phyloP scores from a whole-genome alignment of 2,329 filamentous ascomycete species.

The Alternaria dauci region DNA sequence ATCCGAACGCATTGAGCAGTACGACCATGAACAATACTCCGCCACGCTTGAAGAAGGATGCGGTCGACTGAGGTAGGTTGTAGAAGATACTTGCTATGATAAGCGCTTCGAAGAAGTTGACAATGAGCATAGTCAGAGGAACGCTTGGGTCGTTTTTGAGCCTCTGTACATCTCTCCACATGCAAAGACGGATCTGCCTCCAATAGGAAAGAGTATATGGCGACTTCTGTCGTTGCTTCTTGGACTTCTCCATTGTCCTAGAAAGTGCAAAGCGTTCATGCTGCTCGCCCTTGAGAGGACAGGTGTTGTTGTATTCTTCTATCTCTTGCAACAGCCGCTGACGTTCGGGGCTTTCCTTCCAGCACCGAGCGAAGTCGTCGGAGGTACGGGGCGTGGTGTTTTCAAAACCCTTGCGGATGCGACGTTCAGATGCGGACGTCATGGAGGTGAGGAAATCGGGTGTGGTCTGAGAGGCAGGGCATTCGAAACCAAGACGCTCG shows the following conservation, averaged over 20 bases:
- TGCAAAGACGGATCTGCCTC: conserved; percentile 11
- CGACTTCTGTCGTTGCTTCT: conserved; percentile 62
- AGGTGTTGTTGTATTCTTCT: conserved; percentile 57
- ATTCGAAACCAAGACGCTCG: conserved; percentile 69
- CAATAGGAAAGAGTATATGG: conserved; percentile 60
- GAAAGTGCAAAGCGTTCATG: conserved; percentile 43
- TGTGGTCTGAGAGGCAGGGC: conserved; percentile 63
- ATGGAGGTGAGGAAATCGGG: conserved; percentile 79
- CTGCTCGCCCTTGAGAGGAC: conserved; percentile 51
- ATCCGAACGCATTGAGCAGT: conserved; percentile 76
- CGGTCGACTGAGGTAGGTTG: conserved; percentile 63
- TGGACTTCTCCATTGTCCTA: conserved; percentile 57
- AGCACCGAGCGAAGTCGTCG: conserved; percentile 60
- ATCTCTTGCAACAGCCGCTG: conserved; percentile 53
- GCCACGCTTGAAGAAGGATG: conserved; percentile 63
- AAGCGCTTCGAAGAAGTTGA: conserved; percentile 75
- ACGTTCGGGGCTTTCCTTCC: conserved; percentile 51
- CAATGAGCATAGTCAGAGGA: conserved; percentile 70
- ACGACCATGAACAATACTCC: conserved; percentile 81
- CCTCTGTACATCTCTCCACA: conserved; percentile 8
- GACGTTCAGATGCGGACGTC: conserved; percentile 55
- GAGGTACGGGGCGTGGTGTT: conserved; percentile 51
- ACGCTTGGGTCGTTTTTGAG: conserved; percentile 53
- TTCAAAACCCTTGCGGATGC: conserved; percentile 49
- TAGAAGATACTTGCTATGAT: conserved; percentile 82